Conservation (phyloP, 306 rosid species). For the Citrullus amarus region DNA sequence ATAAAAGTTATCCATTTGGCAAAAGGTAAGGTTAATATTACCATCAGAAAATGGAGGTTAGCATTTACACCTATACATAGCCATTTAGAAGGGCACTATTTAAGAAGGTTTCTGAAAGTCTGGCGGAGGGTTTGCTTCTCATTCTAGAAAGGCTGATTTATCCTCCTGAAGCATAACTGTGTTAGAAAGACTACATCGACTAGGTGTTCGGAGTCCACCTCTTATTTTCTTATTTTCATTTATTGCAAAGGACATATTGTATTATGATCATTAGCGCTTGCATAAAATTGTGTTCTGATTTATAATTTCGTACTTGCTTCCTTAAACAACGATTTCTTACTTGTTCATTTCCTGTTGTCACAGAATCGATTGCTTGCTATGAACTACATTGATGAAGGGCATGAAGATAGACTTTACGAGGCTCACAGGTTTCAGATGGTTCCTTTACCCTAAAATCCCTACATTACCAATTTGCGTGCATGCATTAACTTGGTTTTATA, state of each 20-base stretch:
- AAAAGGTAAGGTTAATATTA: too few relatives aligned
- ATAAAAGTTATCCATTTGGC: too few relatives aligned
- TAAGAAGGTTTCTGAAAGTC: too few relatives aligned
- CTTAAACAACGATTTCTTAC: background rate
- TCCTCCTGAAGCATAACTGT: background rate
- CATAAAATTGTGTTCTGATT: background rate
- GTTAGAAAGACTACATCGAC: background rate
- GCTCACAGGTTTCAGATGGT: constrained; percentile 62
- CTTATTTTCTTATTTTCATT: background rate
- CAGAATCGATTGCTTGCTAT: constrained; percentile 91
- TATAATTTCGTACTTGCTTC: background rate
- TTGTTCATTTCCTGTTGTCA: constrained; percentile 12
- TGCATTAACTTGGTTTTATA: background rate
- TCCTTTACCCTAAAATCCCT: background rate
- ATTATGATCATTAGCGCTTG: background rate
- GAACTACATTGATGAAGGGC: constrained; percentile 87
- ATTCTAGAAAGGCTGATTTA: background rate
- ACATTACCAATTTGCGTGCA: background rate
- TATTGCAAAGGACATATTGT: background rate
- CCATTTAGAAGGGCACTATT: too few relatives aligned
- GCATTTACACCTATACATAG: too few relatives aligned
- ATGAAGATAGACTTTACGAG: constrained; percentile 67
- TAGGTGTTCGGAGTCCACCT: background rate
- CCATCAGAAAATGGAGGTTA: too few relatives aligned
- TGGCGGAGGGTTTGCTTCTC: background rate